These are phyloP conservation scores for Neocucurbitaria cava DNA, from an alignment of 2,329 filamentous ascomycete genomes.

Conservation along the genomic window DNA sequence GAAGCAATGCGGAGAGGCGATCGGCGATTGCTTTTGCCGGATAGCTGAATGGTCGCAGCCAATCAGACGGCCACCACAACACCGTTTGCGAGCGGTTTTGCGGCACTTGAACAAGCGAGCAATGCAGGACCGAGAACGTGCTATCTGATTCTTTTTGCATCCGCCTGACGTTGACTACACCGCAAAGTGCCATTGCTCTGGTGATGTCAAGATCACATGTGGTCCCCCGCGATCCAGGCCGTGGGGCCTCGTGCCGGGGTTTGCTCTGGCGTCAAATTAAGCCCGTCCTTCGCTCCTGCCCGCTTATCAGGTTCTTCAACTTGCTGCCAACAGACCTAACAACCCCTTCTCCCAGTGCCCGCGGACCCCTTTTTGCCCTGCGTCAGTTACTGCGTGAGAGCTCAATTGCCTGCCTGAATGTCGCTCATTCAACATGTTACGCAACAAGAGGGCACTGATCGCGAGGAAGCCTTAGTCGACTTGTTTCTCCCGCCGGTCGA, in stretches of 20 bases:
- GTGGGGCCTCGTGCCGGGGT: conserved; percentile 22
- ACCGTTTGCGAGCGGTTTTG: background rate
- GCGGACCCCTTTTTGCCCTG: conserved; percentile 10
- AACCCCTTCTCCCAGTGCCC: background rate
- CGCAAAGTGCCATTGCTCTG: conserved; percentile 2
- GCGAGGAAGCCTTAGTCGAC: conserved; percentile 50
- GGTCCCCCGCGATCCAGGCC: conserved; percentile 10
- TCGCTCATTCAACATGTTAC: conserved; percentile 61
- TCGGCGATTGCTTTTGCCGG: conserved; percentile 2
- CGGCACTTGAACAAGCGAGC: background rate
- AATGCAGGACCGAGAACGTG: background rate
- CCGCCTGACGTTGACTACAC: conserved; percentile 1
- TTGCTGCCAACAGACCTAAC: conserved; percentile 8
- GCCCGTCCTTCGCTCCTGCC: conserved; percentile 11
- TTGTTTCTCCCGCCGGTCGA: conserved; percentile 45
- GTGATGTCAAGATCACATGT: conserved; percentile 14
- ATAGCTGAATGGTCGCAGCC: background rate
- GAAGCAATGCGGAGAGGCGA: conserved; percentile 2
- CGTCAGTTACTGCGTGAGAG: conserved; percentile 12
- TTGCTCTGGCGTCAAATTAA: conserved; percentile 19
- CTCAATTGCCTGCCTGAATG: conserved; percentile 45
- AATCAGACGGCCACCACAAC: conserved; percentile 2
- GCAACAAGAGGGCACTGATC: conserved; percentile 57
- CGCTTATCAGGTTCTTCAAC: conserved; percentile 13
- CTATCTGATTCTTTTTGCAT: background rate